Evolutionary conservation across 2,329 filamentous ascomycete genomes (phyloP).

Genomic region (Calycina herbarum): DNA sequence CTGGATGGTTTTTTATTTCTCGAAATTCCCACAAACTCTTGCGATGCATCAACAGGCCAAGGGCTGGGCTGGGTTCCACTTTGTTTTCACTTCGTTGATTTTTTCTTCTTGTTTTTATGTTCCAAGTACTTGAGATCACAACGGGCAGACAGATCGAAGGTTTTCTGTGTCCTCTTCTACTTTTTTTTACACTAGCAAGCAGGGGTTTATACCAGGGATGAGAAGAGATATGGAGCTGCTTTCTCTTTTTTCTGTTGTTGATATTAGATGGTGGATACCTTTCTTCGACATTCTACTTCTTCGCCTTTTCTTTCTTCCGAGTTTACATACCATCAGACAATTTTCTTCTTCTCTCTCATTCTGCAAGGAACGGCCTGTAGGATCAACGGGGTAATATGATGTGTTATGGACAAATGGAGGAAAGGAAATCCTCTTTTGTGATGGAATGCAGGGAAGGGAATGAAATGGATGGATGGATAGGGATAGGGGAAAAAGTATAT

Average conservation of each 20-base stretch:
- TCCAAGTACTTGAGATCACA: slow-evolving; percentile 4
- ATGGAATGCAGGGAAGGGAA: slow-evolving; percentile 10
- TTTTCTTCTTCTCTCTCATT: not conserved
- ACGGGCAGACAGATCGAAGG: not conserved
- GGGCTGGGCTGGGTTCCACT: slow-evolving; percentile 6
- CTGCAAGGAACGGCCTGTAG: not conserved
- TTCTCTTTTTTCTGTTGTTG: slow-evolving; percentile 1
- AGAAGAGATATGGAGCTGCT: not conserved
- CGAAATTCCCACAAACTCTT: not conserved
- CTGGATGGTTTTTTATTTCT: not conserved
- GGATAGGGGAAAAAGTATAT: slow-evolving; percentile 1
- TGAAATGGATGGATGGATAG: slow-evolving; percentile 9
- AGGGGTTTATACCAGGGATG: not conserved
- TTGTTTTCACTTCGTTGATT: not conserved
- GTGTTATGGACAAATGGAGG: not conserved
- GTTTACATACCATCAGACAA: not conserved
- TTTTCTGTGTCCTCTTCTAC: not conserved
- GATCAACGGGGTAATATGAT: not conserved
- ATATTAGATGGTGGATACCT: slow-evolving; percentile 7
- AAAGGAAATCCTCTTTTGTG: not conserved
- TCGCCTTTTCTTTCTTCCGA: not conserved
- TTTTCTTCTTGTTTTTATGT: slow-evolving; percentile 11
- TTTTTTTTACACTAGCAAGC: not conserved
- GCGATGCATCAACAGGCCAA: not conserved
- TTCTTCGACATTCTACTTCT: not conserved